Conservation (phyloP, 257 asterid species). For the Solanum sparsipilum region DNA sequence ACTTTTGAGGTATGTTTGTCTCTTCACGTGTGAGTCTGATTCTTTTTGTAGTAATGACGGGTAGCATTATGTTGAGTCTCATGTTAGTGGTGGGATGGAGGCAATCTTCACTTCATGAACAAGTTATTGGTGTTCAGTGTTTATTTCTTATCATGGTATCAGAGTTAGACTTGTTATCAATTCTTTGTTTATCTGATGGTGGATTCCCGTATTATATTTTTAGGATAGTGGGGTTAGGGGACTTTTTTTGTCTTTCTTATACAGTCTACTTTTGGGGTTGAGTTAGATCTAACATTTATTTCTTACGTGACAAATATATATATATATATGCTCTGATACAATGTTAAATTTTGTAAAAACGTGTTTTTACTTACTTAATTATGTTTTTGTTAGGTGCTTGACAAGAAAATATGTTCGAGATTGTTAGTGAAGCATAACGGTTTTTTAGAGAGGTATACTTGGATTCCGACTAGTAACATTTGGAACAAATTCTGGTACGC, state of each 20-base stretch:
- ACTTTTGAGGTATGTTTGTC: not conserved
- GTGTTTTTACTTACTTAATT: not conserved
- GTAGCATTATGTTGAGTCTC: not conserved
- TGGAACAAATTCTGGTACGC: slow-evolving; percentile 67
- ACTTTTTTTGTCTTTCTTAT: not conserved
- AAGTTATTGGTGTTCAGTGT: too few relatives aligned
- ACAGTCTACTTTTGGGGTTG: not conserved
- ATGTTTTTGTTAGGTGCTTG: not conserved
- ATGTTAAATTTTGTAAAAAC: too few relatives aligned
- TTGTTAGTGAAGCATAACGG: slow-evolving; percentile 21
- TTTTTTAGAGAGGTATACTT: slow-evolving; percentile 30
- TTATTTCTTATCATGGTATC: not conserved
- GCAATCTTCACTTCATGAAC: not conserved
- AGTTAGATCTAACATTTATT: rapidly evolving
- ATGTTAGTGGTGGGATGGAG: not conserved
- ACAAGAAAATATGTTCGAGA: slow-evolving; percentile 37
- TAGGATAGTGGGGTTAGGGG: not conserved
- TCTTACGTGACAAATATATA: not conserved
- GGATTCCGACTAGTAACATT: slow-evolving; percentile 34
- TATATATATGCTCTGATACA: not conserved
- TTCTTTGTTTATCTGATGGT: not conserved
- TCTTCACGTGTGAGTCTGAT: not conserved
- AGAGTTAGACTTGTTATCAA: not conserved
- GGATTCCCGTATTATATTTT: not conserved
- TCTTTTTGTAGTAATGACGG: not conserved